Base-by-base conservation (phyloP, 2,329 filamentous ascomycete genomes). In the Mycosphaerella sp. region DNA sequence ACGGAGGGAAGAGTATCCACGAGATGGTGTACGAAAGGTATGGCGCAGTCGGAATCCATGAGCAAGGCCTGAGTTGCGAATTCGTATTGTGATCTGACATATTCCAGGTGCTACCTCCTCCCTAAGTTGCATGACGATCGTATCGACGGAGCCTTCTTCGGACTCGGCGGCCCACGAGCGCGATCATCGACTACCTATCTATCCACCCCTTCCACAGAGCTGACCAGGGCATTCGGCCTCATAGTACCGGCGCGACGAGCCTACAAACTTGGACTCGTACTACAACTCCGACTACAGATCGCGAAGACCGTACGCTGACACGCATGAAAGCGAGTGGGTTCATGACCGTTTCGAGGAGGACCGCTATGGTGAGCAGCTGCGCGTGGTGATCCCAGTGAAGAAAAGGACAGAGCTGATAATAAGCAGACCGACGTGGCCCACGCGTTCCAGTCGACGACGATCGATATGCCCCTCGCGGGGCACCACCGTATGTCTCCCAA, bases 11-110 rank as follows among this genome's bases (percentile, higher is more conserved):
- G 75, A 76, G 41, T 84, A 79, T 63, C 85, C 86, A 66, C 85
- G 87, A 73, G 87, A 93, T 73, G 87, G 87, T 73, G 80, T 91
- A 69, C 90, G 85, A 89, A 94, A 94, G 89, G 89, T 91, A 70
- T 13, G 62, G 9, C 4, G 21, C 13, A 16, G 7, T 6, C 21
- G 21, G 1, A 25, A 25, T 25, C 21, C 10, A 28, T 85, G 87
- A 73, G 87, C 93, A 73, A 87, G 87, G 73, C 80, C 30, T 6
- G 2, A 10, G 90, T 69, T 90, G 84, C 89, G 94, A 94, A 88
- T 88, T 91, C 70, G 13, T 59, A 8, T 9, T n/a, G 25, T 37
- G 8, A 17, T 25, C 44, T 60, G 44, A 58, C 43, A 40, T 41
- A 41, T 41, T 17, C 14, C 50, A 60, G 73, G 70, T 71, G 73